Conservation (phyloP, 305 asterid species). For the Solanum hybrid region DNA sequence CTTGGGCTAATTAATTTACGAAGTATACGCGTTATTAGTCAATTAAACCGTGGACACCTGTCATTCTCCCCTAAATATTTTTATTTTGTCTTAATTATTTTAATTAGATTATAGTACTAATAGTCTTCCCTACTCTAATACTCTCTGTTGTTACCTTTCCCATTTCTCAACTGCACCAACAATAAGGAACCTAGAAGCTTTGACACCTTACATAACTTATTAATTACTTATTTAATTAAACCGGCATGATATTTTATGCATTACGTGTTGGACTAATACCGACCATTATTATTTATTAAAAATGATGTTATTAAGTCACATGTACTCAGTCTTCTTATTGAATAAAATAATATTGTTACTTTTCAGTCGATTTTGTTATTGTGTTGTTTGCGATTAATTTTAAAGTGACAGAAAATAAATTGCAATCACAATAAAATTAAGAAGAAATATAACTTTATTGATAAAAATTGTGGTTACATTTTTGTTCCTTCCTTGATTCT, state of each 20-base stretch:
- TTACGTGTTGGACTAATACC: background rate
- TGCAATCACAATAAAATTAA: too few species aligned
- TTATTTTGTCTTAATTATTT: background rate
- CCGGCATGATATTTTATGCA: background rate
- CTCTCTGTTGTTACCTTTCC: background rate
- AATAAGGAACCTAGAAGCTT: background rate
- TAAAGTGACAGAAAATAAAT: too few species aligned
- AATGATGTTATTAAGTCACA: background rate
- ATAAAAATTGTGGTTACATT: too few species aligned
- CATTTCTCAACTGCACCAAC: background rate
- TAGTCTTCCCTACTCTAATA: background rate
- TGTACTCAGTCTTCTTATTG: background rate
- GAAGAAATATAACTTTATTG: too few species aligned
- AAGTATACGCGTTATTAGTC: background rate
- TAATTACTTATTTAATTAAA: background rate
- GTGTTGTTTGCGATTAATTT: too few species aligned
- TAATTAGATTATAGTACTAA: background rate
- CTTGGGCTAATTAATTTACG: background rate
- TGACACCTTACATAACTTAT: background rate
- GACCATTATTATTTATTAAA: background rate
- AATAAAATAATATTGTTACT: background rate
- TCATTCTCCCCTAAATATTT: background rate
- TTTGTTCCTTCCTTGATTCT: too few species aligned
- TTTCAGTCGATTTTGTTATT: background rate
- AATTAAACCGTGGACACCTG: background rate